phyloP scores from a whole-genome alignment of 23 red algal species.

The Cyanidioschyzon merolae region DNA sequence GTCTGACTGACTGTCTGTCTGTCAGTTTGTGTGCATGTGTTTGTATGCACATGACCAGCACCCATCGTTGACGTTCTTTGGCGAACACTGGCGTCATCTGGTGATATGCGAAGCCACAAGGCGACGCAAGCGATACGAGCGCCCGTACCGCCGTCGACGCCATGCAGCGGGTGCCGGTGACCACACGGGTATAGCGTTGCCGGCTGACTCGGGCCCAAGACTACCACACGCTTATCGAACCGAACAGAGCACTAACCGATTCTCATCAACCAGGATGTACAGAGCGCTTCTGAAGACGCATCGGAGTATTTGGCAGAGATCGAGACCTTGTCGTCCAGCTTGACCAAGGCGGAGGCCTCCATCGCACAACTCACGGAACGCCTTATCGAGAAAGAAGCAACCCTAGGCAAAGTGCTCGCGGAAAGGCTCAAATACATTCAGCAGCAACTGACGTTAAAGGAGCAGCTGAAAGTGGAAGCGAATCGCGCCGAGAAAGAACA shows the following conservation, averaged over 20 bases:
- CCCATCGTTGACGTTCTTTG: too few relatives aligned
- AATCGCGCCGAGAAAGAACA: conserved; percentile 3
- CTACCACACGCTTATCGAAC: too few relatives aligned
- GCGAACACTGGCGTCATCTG: too few relatives aligned
- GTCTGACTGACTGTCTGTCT: too few relatives aligned
- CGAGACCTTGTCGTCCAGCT: conserved; percentile 53
- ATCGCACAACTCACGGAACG: conserved; percentile 40
- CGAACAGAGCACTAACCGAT: neutral
- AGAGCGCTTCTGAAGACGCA: conserved; percentile 8
- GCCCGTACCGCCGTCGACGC: too few relatives aligned
- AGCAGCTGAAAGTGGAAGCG: conserved; percentile 28
- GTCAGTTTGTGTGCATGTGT: too few relatives aligned
- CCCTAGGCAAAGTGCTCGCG: conserved; percentile 60
- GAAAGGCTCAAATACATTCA: conserved; percentile 68
- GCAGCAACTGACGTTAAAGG: conserved; percentile 59
- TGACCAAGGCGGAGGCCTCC: conserved; percentile 53
- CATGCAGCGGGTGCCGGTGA: too few relatives aligned
- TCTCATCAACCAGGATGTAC: neutral
- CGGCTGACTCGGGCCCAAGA: too few relatives aligned
- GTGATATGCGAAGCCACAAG: too few relatives aligned
- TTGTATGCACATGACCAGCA: too few relatives aligned
- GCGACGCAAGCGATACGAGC: too few relatives aligned
- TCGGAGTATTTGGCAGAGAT: conserved; percentile 72
- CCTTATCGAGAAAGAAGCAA: conserved; percentile 65
- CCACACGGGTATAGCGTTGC: too few relatives aligned